phyloP scores from a whole-genome alignment of 1,139 yeast species.

The Saccharomyces hybrid region DNA sequence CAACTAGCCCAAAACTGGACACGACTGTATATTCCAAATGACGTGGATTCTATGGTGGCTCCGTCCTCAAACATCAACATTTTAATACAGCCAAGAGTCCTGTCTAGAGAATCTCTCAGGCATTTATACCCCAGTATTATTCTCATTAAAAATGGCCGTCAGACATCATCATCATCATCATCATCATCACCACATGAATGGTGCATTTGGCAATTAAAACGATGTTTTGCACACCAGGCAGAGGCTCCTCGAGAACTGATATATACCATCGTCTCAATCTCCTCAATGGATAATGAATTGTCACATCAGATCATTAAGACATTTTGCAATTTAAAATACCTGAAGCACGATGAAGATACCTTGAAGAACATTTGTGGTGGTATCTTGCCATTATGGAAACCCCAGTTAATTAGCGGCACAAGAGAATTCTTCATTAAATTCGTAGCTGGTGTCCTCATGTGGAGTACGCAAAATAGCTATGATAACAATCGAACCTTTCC shows the following conservation, averaged over 20 bases:
- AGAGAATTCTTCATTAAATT: background rate
- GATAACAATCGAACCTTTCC: background rate
- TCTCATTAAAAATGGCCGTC: background rate
- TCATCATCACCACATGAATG: background rate
- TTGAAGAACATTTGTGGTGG: background rate
- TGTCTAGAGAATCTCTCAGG: background rate
- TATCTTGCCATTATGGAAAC: background rate
- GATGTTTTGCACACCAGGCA: background rate
- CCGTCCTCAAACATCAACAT: background rate
- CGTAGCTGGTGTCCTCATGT: background rate
- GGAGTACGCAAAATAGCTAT: background rate
- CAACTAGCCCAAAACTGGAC: background rate
- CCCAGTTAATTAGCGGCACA: background rate
- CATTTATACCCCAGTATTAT: background rate
- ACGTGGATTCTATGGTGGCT: background rate
- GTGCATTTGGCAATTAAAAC: slow-evolving; percentile 1
- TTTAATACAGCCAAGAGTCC: background rate
- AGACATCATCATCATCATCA: background rate
- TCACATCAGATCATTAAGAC: background rate
- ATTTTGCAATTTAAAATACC: background rate
- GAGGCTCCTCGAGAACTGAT: background rate
- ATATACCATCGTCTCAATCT: background rate
- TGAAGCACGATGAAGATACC: background rate
- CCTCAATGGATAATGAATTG: background rate
- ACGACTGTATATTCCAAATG: background rate